phyloP scores from a whole-genome alignment of 2,329 filamentous ascomycete species.

The Stagonosporopsis chrysanthemi region DNA sequence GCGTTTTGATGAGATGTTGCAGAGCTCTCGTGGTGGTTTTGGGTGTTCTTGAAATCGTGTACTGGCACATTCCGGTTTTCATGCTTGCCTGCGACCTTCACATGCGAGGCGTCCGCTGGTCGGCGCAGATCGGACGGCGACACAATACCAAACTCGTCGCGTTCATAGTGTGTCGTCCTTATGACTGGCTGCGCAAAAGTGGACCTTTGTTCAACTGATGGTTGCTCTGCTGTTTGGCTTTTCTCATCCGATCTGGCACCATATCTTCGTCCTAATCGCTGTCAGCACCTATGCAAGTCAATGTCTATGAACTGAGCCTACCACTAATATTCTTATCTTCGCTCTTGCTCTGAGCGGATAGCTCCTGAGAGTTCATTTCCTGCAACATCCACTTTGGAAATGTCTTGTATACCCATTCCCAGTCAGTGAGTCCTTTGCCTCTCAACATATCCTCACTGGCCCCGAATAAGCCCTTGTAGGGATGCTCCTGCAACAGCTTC shows the following conservation, averaged over 20 bases:
- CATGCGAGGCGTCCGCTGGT: slow-evolving; percentile 28
- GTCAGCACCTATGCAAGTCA: background rate
- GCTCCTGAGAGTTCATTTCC: slow-evolving; percentile 31
- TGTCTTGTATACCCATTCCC: slow-evolving; percentile 39
- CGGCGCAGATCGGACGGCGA: slow-evolving; percentile 46
- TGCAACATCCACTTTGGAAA: slow-evolving; percentile 45
- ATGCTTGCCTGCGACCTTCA: slow-evolving; percentile 7
- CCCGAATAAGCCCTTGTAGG: slow-evolving; percentile 55
- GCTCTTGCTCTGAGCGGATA: background rate
- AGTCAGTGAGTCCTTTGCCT: slow-evolving; percentile 42
- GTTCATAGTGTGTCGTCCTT: slow-evolving; percentile 26
- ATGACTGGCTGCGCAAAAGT: slow-evolving; percentile 27
- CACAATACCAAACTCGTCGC: slow-evolving; percentile 29
- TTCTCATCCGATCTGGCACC: slow-evolving; percentile 4
- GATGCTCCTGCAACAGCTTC: slow-evolving; percentile 48
- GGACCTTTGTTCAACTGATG: slow-evolving; percentile 7
- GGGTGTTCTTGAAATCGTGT: background rate
- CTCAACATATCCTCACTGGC: slow-evolving; percentile 47
- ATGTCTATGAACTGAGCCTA: background rate
- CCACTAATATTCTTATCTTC: background rate
- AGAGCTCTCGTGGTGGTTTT: background rate
- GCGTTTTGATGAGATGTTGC: too few relatives aligned
- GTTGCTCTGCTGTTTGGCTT: background rate
- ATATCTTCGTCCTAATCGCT: background rate
- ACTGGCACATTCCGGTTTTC: background rate